Evolutionary conservation across 2,329 filamentous ascomycete genomes (phyloP).

Genomic region (Lasiodiplodia citricola): DNA sequence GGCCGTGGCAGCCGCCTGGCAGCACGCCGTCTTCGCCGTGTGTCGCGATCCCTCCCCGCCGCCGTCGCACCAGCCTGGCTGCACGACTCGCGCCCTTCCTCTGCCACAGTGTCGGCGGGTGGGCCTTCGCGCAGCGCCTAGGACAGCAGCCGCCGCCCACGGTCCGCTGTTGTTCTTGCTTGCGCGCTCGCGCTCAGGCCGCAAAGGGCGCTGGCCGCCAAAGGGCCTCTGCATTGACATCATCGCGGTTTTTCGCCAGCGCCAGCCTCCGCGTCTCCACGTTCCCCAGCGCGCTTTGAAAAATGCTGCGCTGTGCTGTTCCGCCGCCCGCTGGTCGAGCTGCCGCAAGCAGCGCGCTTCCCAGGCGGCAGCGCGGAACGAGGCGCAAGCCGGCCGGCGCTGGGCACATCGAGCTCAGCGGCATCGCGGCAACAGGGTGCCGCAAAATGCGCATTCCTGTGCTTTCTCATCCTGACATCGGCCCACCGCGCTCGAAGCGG

Average conservation of each 20-base stretch:
- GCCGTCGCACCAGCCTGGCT: conserved; percentile 18
- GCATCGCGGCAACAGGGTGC: conserved; percentile 14
- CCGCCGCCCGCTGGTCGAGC: background rate
- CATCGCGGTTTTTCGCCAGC: conserved; percentile 9
- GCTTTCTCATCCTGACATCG: conserved; percentile 21
- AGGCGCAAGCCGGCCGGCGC: conserved; percentile 17
- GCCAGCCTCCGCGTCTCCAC: conserved; percentile 15
- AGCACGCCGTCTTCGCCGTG: conserved; percentile 11
- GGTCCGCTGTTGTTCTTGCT: conserved; percentile 7
- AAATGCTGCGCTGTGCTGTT: background rate
- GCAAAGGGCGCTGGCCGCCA: background rate
- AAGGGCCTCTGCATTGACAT: conserved; percentile 21
- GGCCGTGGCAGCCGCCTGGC: conserved; percentile 21
- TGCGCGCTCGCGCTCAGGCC: conserved; percentile 11
- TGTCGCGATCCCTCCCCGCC: conserved; percentile 3
- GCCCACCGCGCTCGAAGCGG: conserved; percentile 22
- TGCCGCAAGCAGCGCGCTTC: background rate
- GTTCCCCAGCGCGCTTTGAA: background rate
- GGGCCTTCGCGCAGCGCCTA: conserved; percentile 9
- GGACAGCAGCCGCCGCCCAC: conserved; percentile 13
- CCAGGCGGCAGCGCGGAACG: conserved; percentile 15
- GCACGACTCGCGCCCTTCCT: conserved; percentile 12
- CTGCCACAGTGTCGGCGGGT: conserved; percentile 1
- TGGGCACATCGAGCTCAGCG: conserved; percentile 8
- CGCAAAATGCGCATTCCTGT: conserved; percentile 22